Evolutionary conservation across 768 basidiomycete species (phyloP), one percentile per base, ranked within the genome.

Genomic region (Holtermannia corniformis): DNA sequence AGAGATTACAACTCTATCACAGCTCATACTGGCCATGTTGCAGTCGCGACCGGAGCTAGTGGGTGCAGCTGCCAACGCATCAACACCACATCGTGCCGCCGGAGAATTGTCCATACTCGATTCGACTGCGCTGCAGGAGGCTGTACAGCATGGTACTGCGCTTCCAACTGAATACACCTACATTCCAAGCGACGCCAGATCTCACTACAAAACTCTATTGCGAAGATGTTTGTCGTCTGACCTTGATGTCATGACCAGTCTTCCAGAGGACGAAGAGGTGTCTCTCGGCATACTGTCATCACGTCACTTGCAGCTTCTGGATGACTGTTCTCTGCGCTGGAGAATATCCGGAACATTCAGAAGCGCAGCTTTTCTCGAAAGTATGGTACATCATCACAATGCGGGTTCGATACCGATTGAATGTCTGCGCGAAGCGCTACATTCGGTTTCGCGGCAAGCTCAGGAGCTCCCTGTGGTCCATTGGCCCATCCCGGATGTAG

Each of bases 201-300:
- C 16, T 51, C 24, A 43, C 11, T 23, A 20, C 37, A 25, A 41
- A 49, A 21, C 27, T 23, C 13, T 97, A 14, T 78, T 95, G 24
- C 83, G 88, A 67, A 76, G 80, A 50, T 90, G 90, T 65, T 80
- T 99, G 44, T 77, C 83, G 22, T 78, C 80, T 23, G 95, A 99
- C 69, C 76, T 97, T 53, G 87, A 89, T 65, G 80, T 83, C 32
- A 89, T 99, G 86, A 78, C 85, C 46, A 85, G 85, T 44, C 84
- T 96, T n/a, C 85, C 87, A 3, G 74, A 75, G 47, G 86, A 88
- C 61, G 88, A 96, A 60, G 91, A 97, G 74, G 93, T 99, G 14
- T 87, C 91, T 0, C 75, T 97, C 32, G 87, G 88, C 5, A 96
- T 99, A 52, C 74, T 99, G 16, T 88, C 88, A 3, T 67, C 79